A percentile compares a stretch with the other conserved stretches of the same genome.
phyloP scores from a whole-genome alignment of 139 green algal genomes.

The Volvox reticuliferus region DNA sequence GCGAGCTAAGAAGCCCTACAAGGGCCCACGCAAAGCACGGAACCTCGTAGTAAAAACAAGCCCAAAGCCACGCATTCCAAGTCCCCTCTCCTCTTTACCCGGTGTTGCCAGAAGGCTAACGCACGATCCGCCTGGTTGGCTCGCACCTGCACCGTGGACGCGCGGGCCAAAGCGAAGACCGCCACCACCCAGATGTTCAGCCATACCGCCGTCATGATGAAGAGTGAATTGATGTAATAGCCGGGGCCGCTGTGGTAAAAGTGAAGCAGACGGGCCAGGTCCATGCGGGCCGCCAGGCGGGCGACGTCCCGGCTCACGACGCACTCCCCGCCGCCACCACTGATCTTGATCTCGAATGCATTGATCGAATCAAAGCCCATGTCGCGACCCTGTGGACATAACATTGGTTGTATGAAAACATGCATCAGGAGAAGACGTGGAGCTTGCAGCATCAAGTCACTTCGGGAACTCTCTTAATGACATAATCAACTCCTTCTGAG shows the following conservation, averaged over 20 bases:
- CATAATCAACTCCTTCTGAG: no score
- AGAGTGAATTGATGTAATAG: slow-evolving; percentile 78
- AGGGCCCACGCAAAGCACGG: no score
- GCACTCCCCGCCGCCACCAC: slow-evolving; percentile 73
- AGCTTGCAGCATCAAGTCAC: no score
- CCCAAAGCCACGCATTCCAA: no score
- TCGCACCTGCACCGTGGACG: slow-evolving; percentile 8
- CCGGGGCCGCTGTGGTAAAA: slow-evolving; percentile 76
- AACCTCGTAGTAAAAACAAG: no score
- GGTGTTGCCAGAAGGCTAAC: no score
- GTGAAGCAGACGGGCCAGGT: slow-evolving; percentile 87
- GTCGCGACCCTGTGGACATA: slow-evolving; percentile 76
- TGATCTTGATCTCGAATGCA: slow-evolving; percentile 87
- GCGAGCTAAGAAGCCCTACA: no score
- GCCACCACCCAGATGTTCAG: slow-evolving; percentile 71
- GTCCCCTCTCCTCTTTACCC: no score
- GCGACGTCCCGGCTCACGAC: slow-evolving; percentile 78
- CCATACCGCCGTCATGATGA: slow-evolving; percentile 80
- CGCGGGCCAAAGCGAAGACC: slow-evolving; percentile 64
- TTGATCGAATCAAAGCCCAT: slow-evolving; percentile 92
- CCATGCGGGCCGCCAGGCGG: slow-evolving; percentile 66
- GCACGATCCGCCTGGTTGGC: no score
- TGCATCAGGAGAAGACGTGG: no score
- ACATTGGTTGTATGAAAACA: no score
- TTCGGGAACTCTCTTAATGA: no score